A percentile compares a stretch with the other conserved stretches of the same genome.
Conservation (phyloP, 805 yeast species). For the Zygosaccharomyces bailii region DNA sequence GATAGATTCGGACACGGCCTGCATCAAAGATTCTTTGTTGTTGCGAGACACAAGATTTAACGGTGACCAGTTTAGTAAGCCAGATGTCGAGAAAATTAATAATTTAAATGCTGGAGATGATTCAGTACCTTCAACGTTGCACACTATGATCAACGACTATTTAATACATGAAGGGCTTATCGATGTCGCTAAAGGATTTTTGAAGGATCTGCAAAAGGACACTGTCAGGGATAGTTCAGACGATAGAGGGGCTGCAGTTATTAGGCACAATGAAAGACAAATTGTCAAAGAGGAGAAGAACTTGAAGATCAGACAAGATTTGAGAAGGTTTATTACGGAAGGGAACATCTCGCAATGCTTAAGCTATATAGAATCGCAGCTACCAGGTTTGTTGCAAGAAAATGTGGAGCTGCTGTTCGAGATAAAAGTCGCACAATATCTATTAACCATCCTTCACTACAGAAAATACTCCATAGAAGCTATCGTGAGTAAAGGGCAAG, state of each 20-base stretch:
- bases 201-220: constrained; percentile 42
- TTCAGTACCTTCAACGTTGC: constrained; percentile 29
- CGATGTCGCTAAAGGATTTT: constrained; percentile 51
- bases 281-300: constrained; percentile 37
- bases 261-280: constrained; percentile 31
- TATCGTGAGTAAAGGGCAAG: constrained; percentile 26
- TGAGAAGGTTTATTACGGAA: constrained; percentile 42
- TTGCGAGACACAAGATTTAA: constrained; percentile 23
- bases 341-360: constrained; percentile 47
- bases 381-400: constrained; percentile 26
- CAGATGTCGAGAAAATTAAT: constrained; percentile 23
- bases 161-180: constrained; percentile 57
- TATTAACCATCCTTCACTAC: constrained; percentile 20
- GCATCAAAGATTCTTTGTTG: constrained; percentile 11
- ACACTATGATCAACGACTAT: constrained; percentile 39
- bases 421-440: constrained; percentile 27
- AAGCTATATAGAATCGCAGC: constrained; percentile 34
- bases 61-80: constrained; percentile 25
- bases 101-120: constrained; percentile 26
- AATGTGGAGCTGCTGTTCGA: constrained; percentile 30
- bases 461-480: constrained; percentile 16
- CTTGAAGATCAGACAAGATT: constrained; percentile 43
- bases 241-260: constrained; percentile 21
- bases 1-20: constrained; percentile 16
- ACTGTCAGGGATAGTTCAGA: constrained; percentile 16